Base-by-base conservation (phyloP, 2,329 filamentous ascomycete genomes). In the Colletotrichum filicis region DNA sequence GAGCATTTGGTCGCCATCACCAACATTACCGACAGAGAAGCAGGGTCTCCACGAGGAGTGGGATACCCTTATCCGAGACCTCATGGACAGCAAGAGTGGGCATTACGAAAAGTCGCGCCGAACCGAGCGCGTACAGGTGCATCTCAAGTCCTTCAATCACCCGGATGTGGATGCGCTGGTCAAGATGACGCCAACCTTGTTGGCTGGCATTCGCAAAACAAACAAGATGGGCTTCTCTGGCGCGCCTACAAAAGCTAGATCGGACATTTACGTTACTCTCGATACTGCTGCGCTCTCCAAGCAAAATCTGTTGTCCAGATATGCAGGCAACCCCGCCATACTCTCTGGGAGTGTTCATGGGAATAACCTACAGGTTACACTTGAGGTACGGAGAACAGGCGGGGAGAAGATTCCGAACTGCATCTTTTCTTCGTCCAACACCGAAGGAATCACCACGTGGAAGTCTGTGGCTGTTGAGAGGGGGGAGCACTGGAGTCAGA, bases 141-240 rank as follows among this genome's bases (percentile, higher is more conserved):
- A 94, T 73, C 85, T 98, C 16, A 93, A 92, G 76, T 89, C 93
- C 1, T 98, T 98, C 80, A 89, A 91, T 46, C 89, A 93, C 77
- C 87, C 90, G 1, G 95, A 98, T 77, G 91, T 95, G 1, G 95
- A 97, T 76, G 86, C 85, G 0, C 88, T 99, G 53, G 93, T 98
- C 79, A 94, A 93, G 78, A 91, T 93, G 60, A 98, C 95, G 3
- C 97, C 97, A 0, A 98, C 96, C 0, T 85, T 97, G 16, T 90
- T 99, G 16, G 93, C 97, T 63, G 92, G 93, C 64, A 90, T 98
- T 73, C 88, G 88, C 70, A 93, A 93, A 81, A 97, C 95, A 0
- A 93, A 88, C 78, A 97, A 97, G 80, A 95, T 98, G 81, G 97
- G 95, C 2, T 98, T 99, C 80, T 94, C 96, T 4, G 95, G 95